Base-by-base conservation (phyloP, 305 asterid genomes). In the Fraxinus dipetala region DNA sequence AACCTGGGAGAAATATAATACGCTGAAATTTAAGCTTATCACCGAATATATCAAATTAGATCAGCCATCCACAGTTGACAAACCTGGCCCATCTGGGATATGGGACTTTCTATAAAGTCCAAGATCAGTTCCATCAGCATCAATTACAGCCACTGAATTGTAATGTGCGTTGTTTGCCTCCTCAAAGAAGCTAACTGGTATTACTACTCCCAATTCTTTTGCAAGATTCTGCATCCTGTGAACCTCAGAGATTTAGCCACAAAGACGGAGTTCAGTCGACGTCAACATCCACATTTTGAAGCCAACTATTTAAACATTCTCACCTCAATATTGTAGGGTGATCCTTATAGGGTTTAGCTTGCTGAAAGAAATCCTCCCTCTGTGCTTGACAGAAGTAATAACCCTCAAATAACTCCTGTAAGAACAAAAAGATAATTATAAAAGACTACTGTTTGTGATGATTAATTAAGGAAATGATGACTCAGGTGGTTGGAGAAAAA, bases 341-440 rank as follows among this genome's bases (percentile, higher is more conserved):
- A 72, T 85, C 98, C 80, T 86, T 87, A 77, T 88, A 93, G 79
- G 99, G 98, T 84, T 93, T 93, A 77, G 99, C 98, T 82, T 91
- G 89, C 82, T 82, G 91, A 85, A 96, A 88, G 89, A 86, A 96
- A 72, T 93, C 98, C 87, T 88, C 98, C 85, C 90, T 89, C 87
- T 96, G 99, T 22, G 99, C 99, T 93, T 96, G 99, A 86, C 98
- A 96, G 84, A 94, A 94, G 91, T 94, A 96, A 87, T 92, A 92
- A 67, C 97, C 98, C 88, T 96, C 99, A 77, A 96, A 96, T 86
- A 96, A 86, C 87, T 96, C 99, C 98, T 96, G 90, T 84, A 86
- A 89, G 18, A 81, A 75, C 85, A 31, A 69, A 69, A 10, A 4
- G 4, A 11, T 51, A 28, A 13, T 69, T 28, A 30, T 13, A 36